Conservation (phyloP, 331 rosid genomes). For the Pyrus hybrid region DNA sequence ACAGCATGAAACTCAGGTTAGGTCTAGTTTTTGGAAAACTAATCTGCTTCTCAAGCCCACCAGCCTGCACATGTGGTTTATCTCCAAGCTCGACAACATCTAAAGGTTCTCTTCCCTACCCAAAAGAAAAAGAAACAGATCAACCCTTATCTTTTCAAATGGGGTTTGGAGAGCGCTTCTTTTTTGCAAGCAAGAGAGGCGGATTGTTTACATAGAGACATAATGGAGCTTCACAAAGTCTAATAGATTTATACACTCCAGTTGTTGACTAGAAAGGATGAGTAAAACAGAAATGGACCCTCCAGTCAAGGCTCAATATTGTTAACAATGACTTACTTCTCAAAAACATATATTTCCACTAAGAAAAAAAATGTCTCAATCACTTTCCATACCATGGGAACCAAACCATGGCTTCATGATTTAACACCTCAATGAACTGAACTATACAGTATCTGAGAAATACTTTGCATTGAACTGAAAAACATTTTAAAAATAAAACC, state of each 20-base stretch:
- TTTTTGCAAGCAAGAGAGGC: neutral
- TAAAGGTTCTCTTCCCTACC: constrained; percentile 8
- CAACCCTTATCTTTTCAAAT: neutral
- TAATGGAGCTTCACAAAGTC: neutral
- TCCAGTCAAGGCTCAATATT: neutral
- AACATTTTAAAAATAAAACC: neutral
- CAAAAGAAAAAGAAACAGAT: neutral
- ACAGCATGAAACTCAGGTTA: neutral
- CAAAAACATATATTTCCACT: neutral
- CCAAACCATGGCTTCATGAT: neutral
- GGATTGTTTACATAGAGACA: neutral
- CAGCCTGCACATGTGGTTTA: neutral
- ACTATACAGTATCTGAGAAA: neutral
- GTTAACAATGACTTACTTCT: neutral
- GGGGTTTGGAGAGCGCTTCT: neutral
- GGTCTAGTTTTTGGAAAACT: neutral
- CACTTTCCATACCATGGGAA: neutral
- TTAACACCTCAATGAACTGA: neutral
- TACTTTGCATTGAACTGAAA: neutral
- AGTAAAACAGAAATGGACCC: neutral
- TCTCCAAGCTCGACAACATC: neutral
- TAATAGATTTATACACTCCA: neutral
- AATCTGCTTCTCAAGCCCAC: constrained; percentile 29
- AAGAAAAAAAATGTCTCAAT: neutral
- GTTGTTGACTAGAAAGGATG: neutral